Evolutionary conservation across 768 basidiomycete species (phyloP).

Genomic region (Suillus cothurnatus): DNA sequence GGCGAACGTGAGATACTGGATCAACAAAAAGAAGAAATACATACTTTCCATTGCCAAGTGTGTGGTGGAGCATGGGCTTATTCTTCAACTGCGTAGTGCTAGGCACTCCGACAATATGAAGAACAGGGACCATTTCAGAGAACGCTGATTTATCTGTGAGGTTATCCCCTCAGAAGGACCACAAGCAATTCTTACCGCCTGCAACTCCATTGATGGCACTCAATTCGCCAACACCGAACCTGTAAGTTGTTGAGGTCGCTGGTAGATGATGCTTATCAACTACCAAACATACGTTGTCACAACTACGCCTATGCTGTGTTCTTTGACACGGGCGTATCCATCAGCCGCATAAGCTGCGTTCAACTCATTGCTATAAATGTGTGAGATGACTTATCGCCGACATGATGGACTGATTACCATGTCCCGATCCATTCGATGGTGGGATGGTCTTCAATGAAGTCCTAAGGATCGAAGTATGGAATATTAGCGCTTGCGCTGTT

Average conservation of each 20-base stretch:
- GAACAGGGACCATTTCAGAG: constrained; percentile 87
- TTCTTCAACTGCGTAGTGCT: constrained; percentile 71
- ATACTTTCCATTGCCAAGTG: constrained; percentile 80
- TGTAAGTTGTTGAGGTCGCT: constrained; percentile 25
- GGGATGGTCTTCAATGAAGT: constrained; percentile 80
- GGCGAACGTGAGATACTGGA: constrained; percentile 3
- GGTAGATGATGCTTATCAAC: not conserved
- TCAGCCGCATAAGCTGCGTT: constrained; percentile 92
- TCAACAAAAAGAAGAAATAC: not conserved
- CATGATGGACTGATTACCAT: constrained; percentile 46
- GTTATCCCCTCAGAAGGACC: not conserved
- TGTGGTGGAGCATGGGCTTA: constrained; percentile 83
- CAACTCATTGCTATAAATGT: constrained; percentile 65
- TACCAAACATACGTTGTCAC: constrained; percentile 67
- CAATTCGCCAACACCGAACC: constrained; percentile 93
- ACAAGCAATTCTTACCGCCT: constrained; percentile 46
- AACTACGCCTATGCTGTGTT: constrained; percentile 68
- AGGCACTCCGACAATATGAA: constrained; percentile 87
- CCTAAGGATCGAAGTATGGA: constrained; percentile 41
- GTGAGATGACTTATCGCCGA: constrained; percentile 4
- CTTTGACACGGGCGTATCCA: constrained; percentile 89
- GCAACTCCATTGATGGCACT: constrained; percentile 86
- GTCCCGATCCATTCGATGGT: constrained; percentile 86
- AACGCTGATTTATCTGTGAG: constrained; percentile 48
- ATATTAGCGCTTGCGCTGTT: not conserved